Base-by-base conservation (phyloP, 345 rosid genomes). In the Populus deltoides region DNA sequence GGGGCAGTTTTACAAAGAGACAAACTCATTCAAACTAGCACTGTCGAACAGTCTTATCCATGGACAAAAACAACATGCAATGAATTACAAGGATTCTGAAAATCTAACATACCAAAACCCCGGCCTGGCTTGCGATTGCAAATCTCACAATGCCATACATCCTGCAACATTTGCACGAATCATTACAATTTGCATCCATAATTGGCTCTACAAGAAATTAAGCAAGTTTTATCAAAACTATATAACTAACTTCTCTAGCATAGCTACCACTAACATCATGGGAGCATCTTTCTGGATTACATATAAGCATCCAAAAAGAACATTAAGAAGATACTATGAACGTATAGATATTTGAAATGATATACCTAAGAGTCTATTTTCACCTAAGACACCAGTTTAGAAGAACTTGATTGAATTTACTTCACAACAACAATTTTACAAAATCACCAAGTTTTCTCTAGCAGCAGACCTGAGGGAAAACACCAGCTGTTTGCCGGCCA, bases 111-210 rank as follows among this genome's bases (percentile, higher is more conserved):
- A 96, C 99, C 99, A 84, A 96, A 93, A 65, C 99, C 99, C 81
- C 99, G 94, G 71, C 99, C 99, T 25, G 99, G 98, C 89, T 91
- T 93, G 76, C 94, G 90, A 81, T 90, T 93, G 81, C 99, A 96
- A 79, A 96, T 93, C 82, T 93, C 99, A 85, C 98, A 96, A 83
- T 93, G 98, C 99, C 99, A 96, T 78, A 89, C 95, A 81, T 93
- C 99, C 98, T 96, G 92, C 83, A 88, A 80, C 45, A 75, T 83
- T 77, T 65, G 72, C 68, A 68, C 45, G 25, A 17, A 65, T 75
- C 29, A n/a, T n/a, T 61, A 75, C 45, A 36, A 25, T 70, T 79
- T 66, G 59, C 69, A 74, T 10, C 25, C 61, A 31, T 25, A 43
- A 33, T 49, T 53, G 63, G 39, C 18, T 35, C 15, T 36, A 67